These are phyloP conservation scores for Centaurea solstitialis DNA, from an alignment of 129 eudicot genomes.

Conservation along the genomic window DNA sequence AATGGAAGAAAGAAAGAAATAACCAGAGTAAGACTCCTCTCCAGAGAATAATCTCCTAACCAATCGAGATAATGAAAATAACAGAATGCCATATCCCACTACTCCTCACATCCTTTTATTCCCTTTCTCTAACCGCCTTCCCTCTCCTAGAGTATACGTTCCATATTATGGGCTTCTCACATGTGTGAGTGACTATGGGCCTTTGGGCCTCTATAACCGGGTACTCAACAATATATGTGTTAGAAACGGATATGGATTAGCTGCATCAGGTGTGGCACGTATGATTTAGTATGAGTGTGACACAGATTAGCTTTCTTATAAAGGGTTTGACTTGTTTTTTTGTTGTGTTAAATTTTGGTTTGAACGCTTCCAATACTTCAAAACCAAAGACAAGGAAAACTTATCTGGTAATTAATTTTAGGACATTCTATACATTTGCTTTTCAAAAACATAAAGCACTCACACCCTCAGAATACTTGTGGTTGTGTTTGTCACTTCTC, in stretches of 20 bases:
- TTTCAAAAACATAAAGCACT: background rate
- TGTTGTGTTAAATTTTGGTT: background rate
- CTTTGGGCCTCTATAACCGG: too few species aligned
- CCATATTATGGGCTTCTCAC: too few species aligned
- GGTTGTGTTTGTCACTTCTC: background rate
- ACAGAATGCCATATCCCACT: too few species aligned
- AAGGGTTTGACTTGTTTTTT: background rate
- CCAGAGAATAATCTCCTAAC: too few species aligned
- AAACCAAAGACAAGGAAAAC: background rate
- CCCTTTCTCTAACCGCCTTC: too few species aligned
- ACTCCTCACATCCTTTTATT: too few species aligned
- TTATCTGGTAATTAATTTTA: background rate
- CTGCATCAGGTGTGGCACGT: background rate
- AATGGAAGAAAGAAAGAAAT: too few species aligned
- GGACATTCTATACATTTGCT: background rate
- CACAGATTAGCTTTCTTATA: background rate
- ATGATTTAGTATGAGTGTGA: background rate
- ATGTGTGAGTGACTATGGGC: too few species aligned
- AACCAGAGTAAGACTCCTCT: too few species aligned
- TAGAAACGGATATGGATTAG: background rate
- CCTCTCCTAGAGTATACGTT: too few species aligned
- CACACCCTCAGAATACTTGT: background rate
- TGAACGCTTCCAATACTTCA: background rate
- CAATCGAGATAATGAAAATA: too few species aligned
- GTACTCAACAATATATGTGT: background rate